phyloP scores from a whole-genome alignment of 2,329 filamentous ascomycete species.

The Fusarium beomiforme region DNA sequence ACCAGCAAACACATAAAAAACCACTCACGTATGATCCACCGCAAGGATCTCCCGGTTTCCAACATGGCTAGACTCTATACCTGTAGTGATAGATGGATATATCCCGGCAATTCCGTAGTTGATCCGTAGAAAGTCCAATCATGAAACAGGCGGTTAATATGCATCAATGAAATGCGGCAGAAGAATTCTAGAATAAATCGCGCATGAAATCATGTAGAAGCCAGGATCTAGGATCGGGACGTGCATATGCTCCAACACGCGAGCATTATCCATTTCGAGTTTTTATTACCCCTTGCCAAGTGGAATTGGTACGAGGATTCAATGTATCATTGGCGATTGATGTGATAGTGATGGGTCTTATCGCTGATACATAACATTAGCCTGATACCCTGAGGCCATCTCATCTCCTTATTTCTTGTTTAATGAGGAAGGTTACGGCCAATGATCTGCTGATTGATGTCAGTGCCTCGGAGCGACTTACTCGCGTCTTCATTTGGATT shows the following conservation, averaged over 20 bases:
- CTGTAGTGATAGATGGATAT: not conserved
- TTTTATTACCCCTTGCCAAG: constrained; percentile 1
- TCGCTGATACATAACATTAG: not conserved
- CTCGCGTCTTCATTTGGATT: not conserved
- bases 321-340: not conserved
- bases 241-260: constrained; percentile 6
- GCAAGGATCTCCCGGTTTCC: not conserved
- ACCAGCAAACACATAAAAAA: not conserved
- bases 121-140: not conserved
- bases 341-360: not conserved
- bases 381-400: not conserved
- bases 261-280: not conserved
- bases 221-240: constrained; percentile 3
- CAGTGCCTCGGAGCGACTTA: constrained; percentile 2
- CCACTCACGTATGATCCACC: not conserved
- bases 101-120: not conserved
- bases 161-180: not conserved
- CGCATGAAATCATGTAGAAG: constrained; percentile 4
- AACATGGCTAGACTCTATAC: not conserved
- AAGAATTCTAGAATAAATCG: constrained; percentile 33
- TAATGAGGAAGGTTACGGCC: not conserved
- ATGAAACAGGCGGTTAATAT: not conserved
- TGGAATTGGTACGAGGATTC: not conserved
- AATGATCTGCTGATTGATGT: constrained; percentile 4
- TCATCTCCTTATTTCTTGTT: not conserved